These are phyloP conservation scores for Rutstroemia sydowiana DNA, from an alignment of 2,329 filamentous ascomycete genomes.

Conservation along the genomic window DNA sequence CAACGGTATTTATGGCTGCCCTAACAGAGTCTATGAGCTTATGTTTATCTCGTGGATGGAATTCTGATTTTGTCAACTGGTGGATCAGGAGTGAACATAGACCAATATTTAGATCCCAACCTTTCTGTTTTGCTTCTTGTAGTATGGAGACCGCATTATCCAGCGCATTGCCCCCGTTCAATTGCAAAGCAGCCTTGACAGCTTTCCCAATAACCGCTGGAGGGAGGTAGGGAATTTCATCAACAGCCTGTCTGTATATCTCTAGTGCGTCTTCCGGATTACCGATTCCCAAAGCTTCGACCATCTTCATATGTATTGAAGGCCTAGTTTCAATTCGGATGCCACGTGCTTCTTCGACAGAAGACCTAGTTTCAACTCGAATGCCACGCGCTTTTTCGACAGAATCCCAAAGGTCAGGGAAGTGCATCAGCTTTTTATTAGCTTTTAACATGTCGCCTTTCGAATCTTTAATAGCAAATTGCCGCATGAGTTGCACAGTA, in stretches of 20 bases:
- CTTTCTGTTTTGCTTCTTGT: conserved; percentile 15
- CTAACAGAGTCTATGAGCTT: conserved; percentile 7
- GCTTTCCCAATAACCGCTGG: conserved; percentile 15
- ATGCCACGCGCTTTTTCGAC: neutral
- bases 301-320: conserved; percentile 17
- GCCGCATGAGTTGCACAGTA: conserved; percentile 19
- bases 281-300: conserved; percentile 14
- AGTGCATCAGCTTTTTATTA: conserved; percentile 4
- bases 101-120: conserved; percentile 16
- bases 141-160: conserved; percentile 18
- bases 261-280: conserved; percentile 16
- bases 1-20: conserved; percentile 16
- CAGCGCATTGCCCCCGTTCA: conserved; percentile 8
- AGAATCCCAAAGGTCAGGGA: no score
- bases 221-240: conserved; percentile 7
- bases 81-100: conserved; percentile 22
- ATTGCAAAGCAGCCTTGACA: conserved; percentile 22
- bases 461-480: conserved; percentile 13
- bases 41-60: neutral
- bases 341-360: neutral
- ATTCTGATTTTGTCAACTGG: conserved; percentile 15
- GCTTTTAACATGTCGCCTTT: neutral
- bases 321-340: neutral
- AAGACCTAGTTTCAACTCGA: neutral
- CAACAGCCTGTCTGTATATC: conserved; percentile 22